Base-by-base conservation (phyloP, 2,329 filamentous ascomycete genomes). In the Teratosphaeria nubilosa region DNA sequence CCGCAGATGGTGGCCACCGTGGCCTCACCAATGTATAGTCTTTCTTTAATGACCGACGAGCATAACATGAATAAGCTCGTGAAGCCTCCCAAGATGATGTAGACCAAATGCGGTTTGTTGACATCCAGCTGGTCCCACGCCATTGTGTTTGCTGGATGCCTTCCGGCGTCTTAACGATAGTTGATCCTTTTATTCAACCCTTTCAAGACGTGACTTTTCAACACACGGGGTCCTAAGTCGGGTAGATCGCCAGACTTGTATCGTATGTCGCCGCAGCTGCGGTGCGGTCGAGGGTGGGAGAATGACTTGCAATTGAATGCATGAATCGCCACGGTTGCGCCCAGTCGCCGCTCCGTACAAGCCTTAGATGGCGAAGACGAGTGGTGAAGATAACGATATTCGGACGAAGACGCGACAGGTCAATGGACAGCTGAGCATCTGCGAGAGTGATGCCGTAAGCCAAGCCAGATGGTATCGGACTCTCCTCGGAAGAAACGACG, bases 41-140 rank as follows among this genome's bases (percentile, higher is more conserved):
- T 88, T 80, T 99, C 94, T 80, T 99, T 99, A 77, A 99, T 95
- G 70, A 97, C 86, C 57, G 95, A 90, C 60, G 94, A 99, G 75
- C 91, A 96, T 60, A 99, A 80, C 94, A 99, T 99, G 78, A 99
- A 99, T 68, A 99, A 79, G 60, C 88, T 91, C 66, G 94, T 99
- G 78, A 99, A 99, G 73, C 92, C 94, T 69, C 94, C 94, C 58
- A 99, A 80, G 76, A 99, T 96, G 76, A 97, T 90, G 76, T 99
- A 99, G 64, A 95, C 94, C 89, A 97, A 76, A 80, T 99, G 94
- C 69, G 94, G 90, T 80, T 87, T 88, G 76, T 95, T 96, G 77
- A 97, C 86, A 61, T 86, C 85, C 56, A 92, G 81, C 66, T 91
- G 87, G 53, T 86, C 82, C 63, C 64, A 66, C 31, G 55, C 59